Evolutionary conservation across 139 green algal species (phyloP), one percentile per base, ranked within the genome.

Genomic region (Volvox reticuliferus): DNA sequence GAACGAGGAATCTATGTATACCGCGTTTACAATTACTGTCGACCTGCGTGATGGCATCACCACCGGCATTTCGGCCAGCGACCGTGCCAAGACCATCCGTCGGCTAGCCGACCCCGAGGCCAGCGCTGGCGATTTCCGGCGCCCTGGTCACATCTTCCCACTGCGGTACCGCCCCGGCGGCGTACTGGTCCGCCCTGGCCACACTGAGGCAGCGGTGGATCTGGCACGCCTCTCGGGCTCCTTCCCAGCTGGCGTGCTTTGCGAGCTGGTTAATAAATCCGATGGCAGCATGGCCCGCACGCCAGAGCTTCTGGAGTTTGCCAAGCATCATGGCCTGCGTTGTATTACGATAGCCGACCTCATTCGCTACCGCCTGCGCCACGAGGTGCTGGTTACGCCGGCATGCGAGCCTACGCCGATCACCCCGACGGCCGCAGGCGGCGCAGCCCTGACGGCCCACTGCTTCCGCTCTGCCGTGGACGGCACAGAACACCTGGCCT

Each of bases 121-220:
- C 16, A 50, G 69, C 5, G 73, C 97, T 16, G 82, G 88, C 0
- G 95, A 99, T 81, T 98, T 99, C 91, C 95, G 95, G 77, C 92
- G 96, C n/a, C 98, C 98, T 0, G 98, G 98, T 0, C 98, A 99
- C 95, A 98, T 99, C 87, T 99, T 99, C 89, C 98, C 98, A 3
- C 94, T 99, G 79, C 95, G 98, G 32, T 95, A 91, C 36, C 87
- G 95, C 0, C 79, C 93, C 32, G 97, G 97, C 20, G 97, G 97
- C 61, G 98, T 99, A 36, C 89, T 99, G 30, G 90, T 92, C 63
- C 95, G 98, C 6, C 95, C 96, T 0, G 98, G 98, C 6, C 98
- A 99, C 95, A 99, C 98, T 21, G 98, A 99, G 91, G 98, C 98
- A 9, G 95, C 95, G 1, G 96, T 99, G 12, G 98, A 99, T 93